Conservation (phyloP, 169 alveolate species). For the Plasmodium vivax region DNA sequence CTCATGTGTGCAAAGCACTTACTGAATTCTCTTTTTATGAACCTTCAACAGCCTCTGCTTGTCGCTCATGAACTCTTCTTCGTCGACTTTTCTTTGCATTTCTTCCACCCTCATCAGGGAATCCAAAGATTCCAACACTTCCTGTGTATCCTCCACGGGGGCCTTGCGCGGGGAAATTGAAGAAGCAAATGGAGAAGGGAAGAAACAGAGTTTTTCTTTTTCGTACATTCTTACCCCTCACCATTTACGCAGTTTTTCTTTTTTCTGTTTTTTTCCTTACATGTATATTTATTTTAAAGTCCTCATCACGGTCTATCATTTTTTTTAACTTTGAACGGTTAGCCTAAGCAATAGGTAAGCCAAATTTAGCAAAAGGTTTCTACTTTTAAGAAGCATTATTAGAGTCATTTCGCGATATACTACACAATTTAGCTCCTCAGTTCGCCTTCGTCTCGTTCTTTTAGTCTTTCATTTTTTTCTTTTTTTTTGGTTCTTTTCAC, state of each 20-base stretch:
- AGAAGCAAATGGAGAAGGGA: conserved; percentile 2
- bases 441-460: neutral
- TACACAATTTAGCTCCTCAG: neutral
- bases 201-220: conserved; percentile 29
- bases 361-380: conserved; percentile 5
- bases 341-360: conserved; percentile 16
- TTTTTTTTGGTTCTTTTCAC: neutral
- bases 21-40: conserved; percentile 84
- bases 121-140: conserved; percentile 61
- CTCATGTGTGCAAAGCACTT: neutral
- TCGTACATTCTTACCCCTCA: conserved; percentile 32
- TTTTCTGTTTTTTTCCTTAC: conserved; percentile 15
- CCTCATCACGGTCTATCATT: conserved; percentile 67
- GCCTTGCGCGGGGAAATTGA: conserved; percentile 33
- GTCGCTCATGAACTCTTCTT: conserved; percentile 82
- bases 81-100: conserved; percentile 78
- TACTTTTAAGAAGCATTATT: neutral
- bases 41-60: conserved; percentile 79
- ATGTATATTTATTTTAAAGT: conserved; percentile 70
- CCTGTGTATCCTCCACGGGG: conserved; percentile 51
- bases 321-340: conserved; percentile 69
- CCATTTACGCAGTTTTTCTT: neutral
- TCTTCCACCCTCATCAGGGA: conserved; percentile 85
- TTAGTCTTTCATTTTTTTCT: neutral
- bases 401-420: neutral